Base-by-base conservation (phyloP, 805 yeast species). In the Yarrowia sp. region DNA sequence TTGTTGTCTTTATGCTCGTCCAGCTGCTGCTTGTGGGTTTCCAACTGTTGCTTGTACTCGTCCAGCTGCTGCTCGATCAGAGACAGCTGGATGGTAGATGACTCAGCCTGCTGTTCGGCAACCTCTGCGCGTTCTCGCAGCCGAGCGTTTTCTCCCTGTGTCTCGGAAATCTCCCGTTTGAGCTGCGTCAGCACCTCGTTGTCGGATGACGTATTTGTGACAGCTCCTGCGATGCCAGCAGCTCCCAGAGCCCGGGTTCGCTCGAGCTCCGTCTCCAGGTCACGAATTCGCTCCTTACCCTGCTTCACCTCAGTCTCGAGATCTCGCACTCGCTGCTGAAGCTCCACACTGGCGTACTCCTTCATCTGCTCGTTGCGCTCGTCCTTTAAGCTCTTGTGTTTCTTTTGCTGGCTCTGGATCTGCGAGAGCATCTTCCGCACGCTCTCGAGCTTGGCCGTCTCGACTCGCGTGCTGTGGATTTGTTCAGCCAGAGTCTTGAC, bases 401-500 rank as follows among this genome's bases (percentile, higher is more conserved):
- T 53, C 39, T 63, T 44, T 47, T 73, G 74, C 19, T 63, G 61
- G 16, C 58, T 39, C 33, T 63, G 65, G 46, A 73, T 71, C 25
- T 73, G 70, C 18, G 66, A 65, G 24, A 73, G 64, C 65, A 73
- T 63, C 8, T 65, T 59, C 4, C 68, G 47, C 14, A 74, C 71
- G 35, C 71, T 67, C 41, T 66, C 63, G 19, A 74, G 62, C 44
- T 72, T 72, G 18, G 74, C 76, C 3, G 72, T 67, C 59, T 74
- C 76, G n/a, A 69, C 66, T 29, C 68, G 65, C 6, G 73, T 69
- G 21, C 67, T 65, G 21, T 74, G 72, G 22, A 74, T 70, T 64
- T 74, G 74, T 8, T 67, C 60, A 14, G 73, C 70, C 25, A 74
- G 68, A 39, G 68, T 66, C 64, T 72, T 72, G 18, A 76, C 70